phyloP scores from a whole-genome alignment of 768 basidiomycete species.

The Royoungia palumana region DNA sequence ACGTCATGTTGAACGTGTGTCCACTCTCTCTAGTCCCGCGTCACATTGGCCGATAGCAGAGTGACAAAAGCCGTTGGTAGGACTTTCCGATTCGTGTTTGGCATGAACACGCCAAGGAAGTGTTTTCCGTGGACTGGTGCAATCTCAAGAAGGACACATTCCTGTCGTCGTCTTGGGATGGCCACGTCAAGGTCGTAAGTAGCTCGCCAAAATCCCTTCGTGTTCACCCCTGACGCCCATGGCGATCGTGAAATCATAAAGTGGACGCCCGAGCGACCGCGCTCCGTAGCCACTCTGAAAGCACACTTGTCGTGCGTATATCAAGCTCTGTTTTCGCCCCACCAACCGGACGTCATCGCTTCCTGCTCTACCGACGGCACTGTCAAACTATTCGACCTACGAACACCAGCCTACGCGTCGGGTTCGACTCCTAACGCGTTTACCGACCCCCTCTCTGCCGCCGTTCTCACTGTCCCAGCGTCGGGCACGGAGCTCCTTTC shows the following conservation, averaged over 20 bases:
- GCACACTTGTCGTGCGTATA: slow-evolving; percentile 87
- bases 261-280: slow-evolving; percentile 85
- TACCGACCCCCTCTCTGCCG: slow-evolving; percentile 63
- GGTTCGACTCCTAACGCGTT: slow-evolving; percentile 54
- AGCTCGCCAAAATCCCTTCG: background rate
- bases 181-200: slow-evolving; percentile 80
- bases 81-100: slow-evolving; percentile 86
- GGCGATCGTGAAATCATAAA: slow-evolving; percentile 48
- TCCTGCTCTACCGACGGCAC: slow-evolving; percentile 88
- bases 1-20: slow-evolving; percentile 77
- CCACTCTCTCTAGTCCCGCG: background rate
- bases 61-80: slow-evolving; percentile 43
- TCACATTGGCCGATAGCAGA: slow-evolving; percentile 21
- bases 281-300: slow-evolving; percentile 76
- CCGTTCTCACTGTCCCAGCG: slow-evolving; percentile 75
- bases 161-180: slow-evolving; percentile 90
- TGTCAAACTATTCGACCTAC: slow-evolving; percentile 77
- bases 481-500: slow-evolving; percentile 75
- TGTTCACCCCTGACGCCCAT: background rate
- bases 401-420: slow-evolving; percentile 56
- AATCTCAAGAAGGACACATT: slow-evolving; percentile 89
- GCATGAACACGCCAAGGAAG: slow-evolving; percentile 93
- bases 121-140: slow-evolving; percentile 94
- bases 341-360: slow-evolving; percentile 76
- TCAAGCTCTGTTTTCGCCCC: slow-evolving; percentile 89